Conservation (phyloP, 352 stramenopile genomes). For the Globisporangium cederbergense region DNA sequence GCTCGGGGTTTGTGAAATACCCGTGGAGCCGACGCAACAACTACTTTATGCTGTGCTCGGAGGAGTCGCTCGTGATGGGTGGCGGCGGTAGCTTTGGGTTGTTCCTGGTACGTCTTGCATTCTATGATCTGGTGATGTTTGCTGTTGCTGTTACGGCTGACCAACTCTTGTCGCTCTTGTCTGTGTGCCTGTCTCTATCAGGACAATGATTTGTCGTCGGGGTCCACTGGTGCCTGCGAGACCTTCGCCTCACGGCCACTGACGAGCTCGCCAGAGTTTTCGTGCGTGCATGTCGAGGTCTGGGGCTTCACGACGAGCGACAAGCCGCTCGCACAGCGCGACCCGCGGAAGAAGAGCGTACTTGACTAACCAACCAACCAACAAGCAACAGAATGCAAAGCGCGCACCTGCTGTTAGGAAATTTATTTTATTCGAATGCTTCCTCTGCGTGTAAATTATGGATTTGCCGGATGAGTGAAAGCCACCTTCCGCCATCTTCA, state of each 20-base stretch:
- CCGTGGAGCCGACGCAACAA: slow-evolving; percentile 87
- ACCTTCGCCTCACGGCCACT: slow-evolving; percentile 86
- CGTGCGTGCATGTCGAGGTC: slow-evolving; percentile 75
- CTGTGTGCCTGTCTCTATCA: slow-evolving; percentile 20
- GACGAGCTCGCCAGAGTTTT: slow-evolving; percentile 75
- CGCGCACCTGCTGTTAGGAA: not conserved
- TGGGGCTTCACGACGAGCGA: slow-evolving; percentile 81
- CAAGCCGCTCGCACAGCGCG: slow-evolving; percentile 30
- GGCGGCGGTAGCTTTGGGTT: slow-evolving; percentile 88
- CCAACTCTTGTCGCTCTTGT: slow-evolving; percentile 2
- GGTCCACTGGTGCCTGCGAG: slow-evolving; percentile 83
- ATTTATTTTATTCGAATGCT: slow-evolving; percentile 5
- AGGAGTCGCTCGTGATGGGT: slow-evolving; percentile 89
- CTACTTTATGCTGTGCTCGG: slow-evolving; percentile 90
- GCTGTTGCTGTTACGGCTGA: not conserved
- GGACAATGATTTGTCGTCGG: slow-evolving; percentile 82
- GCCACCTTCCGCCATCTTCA: not conserved
- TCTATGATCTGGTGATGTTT: not conserved
- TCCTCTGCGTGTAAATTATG: not conserved
- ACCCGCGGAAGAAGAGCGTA: slow-evolving; percentile 58
- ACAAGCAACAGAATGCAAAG: not conserved
- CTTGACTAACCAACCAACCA: slow-evolving; percentile 52
- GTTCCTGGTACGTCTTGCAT: slow-evolving; percentile 61
- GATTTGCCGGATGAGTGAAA: not conserved
- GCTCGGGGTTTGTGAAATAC: slow-evolving; percentile 64